Evolutionary conservation across 345 rosid species (phyloP).

Genomic region (Alliaria petiolata): DNA sequence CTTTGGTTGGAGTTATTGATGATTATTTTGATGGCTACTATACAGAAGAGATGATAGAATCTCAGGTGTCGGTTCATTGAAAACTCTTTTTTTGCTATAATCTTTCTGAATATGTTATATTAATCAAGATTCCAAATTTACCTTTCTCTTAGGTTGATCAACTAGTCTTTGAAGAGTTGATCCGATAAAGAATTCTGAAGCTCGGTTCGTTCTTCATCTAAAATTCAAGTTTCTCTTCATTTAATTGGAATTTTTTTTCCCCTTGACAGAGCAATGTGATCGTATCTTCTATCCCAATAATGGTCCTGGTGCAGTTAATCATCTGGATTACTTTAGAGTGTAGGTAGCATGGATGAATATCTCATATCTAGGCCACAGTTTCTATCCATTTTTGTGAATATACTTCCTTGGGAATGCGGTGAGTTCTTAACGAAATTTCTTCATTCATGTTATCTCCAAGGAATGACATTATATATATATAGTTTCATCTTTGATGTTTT

Average conservation of each 20-base stretch:
- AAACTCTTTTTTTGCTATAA: slow-evolving; percentile 8
- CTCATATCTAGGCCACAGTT: slow-evolving; percentile 96
- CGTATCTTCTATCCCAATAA: slow-evolving; percentile 41
- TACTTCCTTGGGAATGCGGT: slow-evolving; percentile 99
- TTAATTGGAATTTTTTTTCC: neutral
- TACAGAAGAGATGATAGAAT: slow-evolving; percentile 92
- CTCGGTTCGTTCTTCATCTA: slow-evolving; percentile 65
- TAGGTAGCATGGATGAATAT: slow-evolving; percentile 99
- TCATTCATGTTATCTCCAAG: neutral
- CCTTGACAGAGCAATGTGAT: slow-evolving; percentile 31
- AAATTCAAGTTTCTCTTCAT: neutral
- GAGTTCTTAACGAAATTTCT: slow-evolving; percentile 30
- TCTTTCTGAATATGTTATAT: neutral
- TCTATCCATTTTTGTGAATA: slow-evolving; percentile 89
- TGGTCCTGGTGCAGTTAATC: slow-evolving; percentile 89
- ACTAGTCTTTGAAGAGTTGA: slow-evolving; percentile 91
- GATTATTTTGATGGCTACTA: slow-evolving; percentile 91
- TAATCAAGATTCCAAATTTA: neutral
- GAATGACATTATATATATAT: neutral
- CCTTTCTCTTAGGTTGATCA: slow-evolving; percentile 76
- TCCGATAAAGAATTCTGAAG: slow-evolving; percentile 90
- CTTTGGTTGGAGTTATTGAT: slow-evolving; percentile 86
- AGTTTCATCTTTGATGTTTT: too few relatives aligned
- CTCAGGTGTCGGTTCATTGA: slow-evolving; percentile 55
- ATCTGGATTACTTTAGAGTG: slow-evolving; percentile 99